Conservation (phyloP, 495 filamentous ascomycete species). For the Copromyces sp. region DNA sequence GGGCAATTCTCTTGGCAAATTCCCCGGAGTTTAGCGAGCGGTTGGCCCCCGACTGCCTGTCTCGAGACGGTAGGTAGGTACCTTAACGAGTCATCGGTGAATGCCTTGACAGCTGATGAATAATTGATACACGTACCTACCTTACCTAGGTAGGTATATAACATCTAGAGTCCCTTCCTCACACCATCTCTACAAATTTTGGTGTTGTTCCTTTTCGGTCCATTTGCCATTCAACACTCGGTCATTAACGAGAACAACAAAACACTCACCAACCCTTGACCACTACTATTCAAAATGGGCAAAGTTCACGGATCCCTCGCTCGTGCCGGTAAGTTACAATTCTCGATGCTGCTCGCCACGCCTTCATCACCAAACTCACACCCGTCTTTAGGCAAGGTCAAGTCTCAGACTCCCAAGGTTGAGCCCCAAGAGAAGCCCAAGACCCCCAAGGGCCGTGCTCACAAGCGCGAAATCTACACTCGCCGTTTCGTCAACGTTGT, state of each 20-base stretch:
- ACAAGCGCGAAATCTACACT: conserved; percentile 81
- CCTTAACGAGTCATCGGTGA: neutral
- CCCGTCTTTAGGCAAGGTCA: conserved; percentile 51
- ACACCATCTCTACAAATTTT: neutral
- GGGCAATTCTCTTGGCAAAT: neutral
- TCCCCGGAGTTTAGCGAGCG: neutral
- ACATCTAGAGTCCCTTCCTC: neutral
- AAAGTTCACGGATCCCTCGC: conserved; percentile 90
- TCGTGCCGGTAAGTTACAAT: conserved; percentile 60
- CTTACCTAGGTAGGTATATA: too few relatives aligned
- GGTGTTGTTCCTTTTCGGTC: neutral
- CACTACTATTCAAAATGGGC: conserved; percentile 57
- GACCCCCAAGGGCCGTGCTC: conserved; percentile 75
- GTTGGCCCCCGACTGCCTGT: neutral
- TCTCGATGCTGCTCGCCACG: neutral
- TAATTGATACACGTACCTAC: neutral
- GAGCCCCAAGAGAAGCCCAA: conserved; percentile 68
- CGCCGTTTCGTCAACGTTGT: conserved; percentile 87
- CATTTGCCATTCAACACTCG: neutral
- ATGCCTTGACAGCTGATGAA: neutral
- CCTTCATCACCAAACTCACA: neutral
- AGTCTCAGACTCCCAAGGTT: conserved; percentile 83
- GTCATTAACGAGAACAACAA: neutral
- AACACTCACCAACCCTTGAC: neutral
- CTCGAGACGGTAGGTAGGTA: neutral